Evolutionary conservation across 2,329 filamentous ascomycete genomes (phyloP), one percentile per base, ranked within the genome.

Genomic region (Colletotrichum australisinense): DNA sequence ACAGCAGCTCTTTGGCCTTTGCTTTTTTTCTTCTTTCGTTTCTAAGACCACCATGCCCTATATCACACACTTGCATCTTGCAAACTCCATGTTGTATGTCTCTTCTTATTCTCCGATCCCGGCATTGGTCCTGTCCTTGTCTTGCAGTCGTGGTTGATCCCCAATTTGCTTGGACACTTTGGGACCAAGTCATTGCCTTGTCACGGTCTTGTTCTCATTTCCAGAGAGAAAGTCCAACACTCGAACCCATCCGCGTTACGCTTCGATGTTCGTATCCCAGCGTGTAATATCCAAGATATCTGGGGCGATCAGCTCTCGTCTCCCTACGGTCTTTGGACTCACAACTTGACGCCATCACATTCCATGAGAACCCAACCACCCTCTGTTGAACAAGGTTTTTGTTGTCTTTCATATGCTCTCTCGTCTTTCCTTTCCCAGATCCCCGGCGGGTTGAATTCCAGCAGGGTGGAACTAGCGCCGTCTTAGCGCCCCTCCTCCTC

Each of bases 381-480:
- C 24, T 11, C 24, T 2, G 30, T 22, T 52, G 5, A 26, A 57
- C 55, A 30, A 30, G 55, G 35, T 19, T 19, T 56, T 49, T n/a
- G 16, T 49, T 49, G 16, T 42, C 38, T 42, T 42, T 19, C 38
- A 16, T 16, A 19, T 16, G 16, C 19, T n/a, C 19, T 49, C 6
- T 53, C 12, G 32, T 7, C 30, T 59, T 32, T 64, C 53, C 4
- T 22, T 57, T 28, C 12, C 55, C 19, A 28, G 24, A 14, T 6
- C 3, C 32, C 32, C 26, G 32, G 52, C 59, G 53, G 63, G 52
- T 57, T 57, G 28, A 53, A 72, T 72, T 69, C 66, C 66, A 69
- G 53, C 66, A 69, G 53, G 4, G 65, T 64, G 70, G 70, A 64
- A 64, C 66, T 69, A 65, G 60, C 70, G 70, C 70, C 66, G 49